Conservation (phyloP, 768 basidiomycete species). For the Russula emetica region DNA sequence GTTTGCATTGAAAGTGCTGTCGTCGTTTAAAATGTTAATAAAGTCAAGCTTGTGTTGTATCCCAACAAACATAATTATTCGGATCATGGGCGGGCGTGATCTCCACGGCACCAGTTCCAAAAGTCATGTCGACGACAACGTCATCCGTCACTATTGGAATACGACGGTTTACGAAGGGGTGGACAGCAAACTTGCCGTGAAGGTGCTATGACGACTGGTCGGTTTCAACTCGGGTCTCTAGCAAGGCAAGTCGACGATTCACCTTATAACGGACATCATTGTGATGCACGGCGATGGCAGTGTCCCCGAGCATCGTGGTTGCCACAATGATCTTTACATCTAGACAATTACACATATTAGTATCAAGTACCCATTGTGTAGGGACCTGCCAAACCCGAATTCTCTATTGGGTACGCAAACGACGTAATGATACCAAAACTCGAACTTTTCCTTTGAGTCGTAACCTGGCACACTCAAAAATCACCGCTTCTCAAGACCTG, state of each 20-base stretch:
- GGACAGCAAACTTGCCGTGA: conserved; percentile 84
- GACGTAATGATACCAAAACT: conserved; percentile 95
- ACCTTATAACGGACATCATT: conserved; percentile 86
- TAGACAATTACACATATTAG: conserved; percentile 30
- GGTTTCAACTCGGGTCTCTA: neutral
- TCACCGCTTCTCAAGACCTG: conserved; percentile 84
- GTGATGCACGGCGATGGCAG: conserved; percentile 94
- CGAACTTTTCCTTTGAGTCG: conserved; percentile 90
- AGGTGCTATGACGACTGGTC: conserved; percentile 53
- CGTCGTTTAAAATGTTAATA: conserved; percentile 93
- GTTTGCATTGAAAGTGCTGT: conserved; percentile 91
- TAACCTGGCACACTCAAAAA: conserved; percentile 91
- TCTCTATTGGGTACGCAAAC: conserved; percentile 91
- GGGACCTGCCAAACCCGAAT: conserved; percentile 51
- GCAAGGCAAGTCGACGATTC: neutral
- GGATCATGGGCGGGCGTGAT: conserved; percentile 98
- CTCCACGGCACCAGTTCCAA: conserved; percentile 98
- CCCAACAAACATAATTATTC: conserved; percentile 95
- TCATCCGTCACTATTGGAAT: conserved; percentile 85
- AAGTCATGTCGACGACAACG: conserved; percentile 85
- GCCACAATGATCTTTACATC: conserved; percentile 85
- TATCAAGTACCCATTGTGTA: neutral
- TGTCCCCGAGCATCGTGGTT: conserved; percentile 98
- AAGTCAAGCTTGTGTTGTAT: conserved; percentile 82
- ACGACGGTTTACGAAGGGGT: conserved; percentile 84